Base-by-base conservation (phyloP, 805 yeast species). In the Kodamaea lidongshanica region DNA sequence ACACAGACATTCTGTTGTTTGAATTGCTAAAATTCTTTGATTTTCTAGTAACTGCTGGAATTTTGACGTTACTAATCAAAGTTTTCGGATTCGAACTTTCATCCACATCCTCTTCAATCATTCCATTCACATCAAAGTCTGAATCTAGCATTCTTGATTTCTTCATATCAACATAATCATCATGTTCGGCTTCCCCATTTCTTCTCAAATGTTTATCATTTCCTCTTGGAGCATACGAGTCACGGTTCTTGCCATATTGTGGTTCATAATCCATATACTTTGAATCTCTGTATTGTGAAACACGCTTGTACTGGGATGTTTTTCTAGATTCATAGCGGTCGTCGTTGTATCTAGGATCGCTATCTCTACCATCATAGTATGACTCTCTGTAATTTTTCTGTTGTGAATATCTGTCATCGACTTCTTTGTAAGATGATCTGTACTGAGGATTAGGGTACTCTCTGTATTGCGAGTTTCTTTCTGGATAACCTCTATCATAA, bases 21-120 rank as follows among this genome's bases (percentile, higher is more conserved):
- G 77, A 71, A 33, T 67, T 67, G 20, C 79, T 67, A 48, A 77
- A 77, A 33, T 72, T 64, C 45, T 72, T 69, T 2, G 85, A 78
- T 43, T 72, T 72, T 52, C 87, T 72, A 0, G 87, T 72, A 19
- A 80, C 84, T 38, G 72, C 74, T 13, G 89, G 89, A 28, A 80
- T 74, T 34, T 67, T 65, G 25, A 80, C 77, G 38, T 76, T 81
- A 12, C 82, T 72, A 25, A 80, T 62, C 16, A 64, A 46, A 1
- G 70, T 61, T 35, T 67, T 67, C 24, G 76, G 76, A 13, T 64
- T 69, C 10, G 39, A 35, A 3, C 36, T 31, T 2, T 27, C 28
- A 18, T 31, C 37, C 22, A 26, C 27, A 17, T 32, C 30, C 29
- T 35, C 33, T 10, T 23, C 33, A 10, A 19, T 14, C 18, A 16